Base-by-base conservation (phyloP, 306 rosid genomes). In the Ormosia emarginata region DNA sequence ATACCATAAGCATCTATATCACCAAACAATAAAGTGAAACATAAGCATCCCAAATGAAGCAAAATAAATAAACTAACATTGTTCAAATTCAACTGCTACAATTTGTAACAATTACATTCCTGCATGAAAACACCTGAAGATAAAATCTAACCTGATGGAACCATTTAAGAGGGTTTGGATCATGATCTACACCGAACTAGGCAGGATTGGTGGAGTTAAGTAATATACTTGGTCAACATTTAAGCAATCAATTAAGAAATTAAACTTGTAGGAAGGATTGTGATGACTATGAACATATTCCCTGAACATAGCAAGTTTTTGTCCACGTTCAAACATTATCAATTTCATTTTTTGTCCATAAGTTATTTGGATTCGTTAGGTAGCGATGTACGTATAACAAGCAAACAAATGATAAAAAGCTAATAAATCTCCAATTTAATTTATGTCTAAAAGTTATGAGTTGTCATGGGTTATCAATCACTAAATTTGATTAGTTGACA, bases 341-440 rank as follows among this genome's bases (percentile, higher is more conserved):
- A 43, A 52, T 61, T 52, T 84, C 2, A n/a, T 71, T 55, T 55
- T 53, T 8, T 82, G 78, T 69, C 83, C 52, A 37, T 36, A 73
- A 85, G 83, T 85, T 85, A 81, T 73, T 82, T 81, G 80, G 82
- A 82, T 9, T 58, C 53, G 74, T 63, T 76, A 69, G 77, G 57
- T 65, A 30, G 77, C 17, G 39, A 67, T 13, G 79, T 66, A 67
- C 86, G 69, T 53, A 57, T 73, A 84, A 55, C 77, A 84, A 78
- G 49, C 36, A 63, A 76, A 84, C 88, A 81, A 78, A 74, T 78
- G 49, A 77, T 32, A 76, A 29, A 78, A 52, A 41, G 29, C 41
- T 75, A 81, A 73, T 29, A 29, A 78, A 78, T 37, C 24, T 39
- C 11, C 1, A 55, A 71, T 76, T 71, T 58, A 66, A 40, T 59